Evolutionary conservation across 768 basidiomycete genomes (phyloP), one percentile per base, ranked within the genome.

Genomic region (Collybia sordida): DNA sequence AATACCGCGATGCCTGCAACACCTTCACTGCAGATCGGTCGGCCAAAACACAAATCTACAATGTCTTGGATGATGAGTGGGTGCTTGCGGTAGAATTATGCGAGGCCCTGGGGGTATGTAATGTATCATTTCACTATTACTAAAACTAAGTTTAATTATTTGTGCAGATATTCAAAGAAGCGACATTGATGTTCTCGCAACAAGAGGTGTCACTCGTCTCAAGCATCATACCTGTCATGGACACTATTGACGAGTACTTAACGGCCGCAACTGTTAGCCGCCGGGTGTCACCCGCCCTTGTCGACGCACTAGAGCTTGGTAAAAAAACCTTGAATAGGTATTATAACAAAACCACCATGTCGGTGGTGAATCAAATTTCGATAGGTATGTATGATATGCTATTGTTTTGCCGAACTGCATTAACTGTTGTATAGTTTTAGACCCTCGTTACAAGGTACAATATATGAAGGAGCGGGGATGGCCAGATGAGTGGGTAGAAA

Each of bases 391-490:
- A n/a, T 39, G n/a, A n/a, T n/a, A n/a, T 7, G 19, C 3, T 35
- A 19, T 17, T 17, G 9, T 34, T n/a, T 22, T 35, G 5, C n/a
- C 8, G 21, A 22, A 17, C 7, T 38, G 17, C 17, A 37, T 40
- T 24, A 44, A 51, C 19, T 38, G 47, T 23, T 15, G 18, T 6
- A 15, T 14, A 72, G 69, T 72, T 18, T 61, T 72, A 2, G 66
- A 71, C 47, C 69, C 68, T 5, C 46, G 53, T 0, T 60, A 71
- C 59, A 71, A 71, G 55, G 60, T 70, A 2, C 46, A 51, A 17
- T 73, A 72, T 50, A 69, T 72, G 52, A 45, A 54, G 22, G 50
- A 55, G 5, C 43, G 52, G 4, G 40, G 50, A 2, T 71, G 69
- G 69, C 48, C 54, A 3, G 31, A 51, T 0, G 40, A 49, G 6